Percentiles rank a stretch among this genome's conserved stretches.
phyloP scores from a whole-genome alignment of 768 basidiomycete species.

The Trametopsis cervina region DNA sequence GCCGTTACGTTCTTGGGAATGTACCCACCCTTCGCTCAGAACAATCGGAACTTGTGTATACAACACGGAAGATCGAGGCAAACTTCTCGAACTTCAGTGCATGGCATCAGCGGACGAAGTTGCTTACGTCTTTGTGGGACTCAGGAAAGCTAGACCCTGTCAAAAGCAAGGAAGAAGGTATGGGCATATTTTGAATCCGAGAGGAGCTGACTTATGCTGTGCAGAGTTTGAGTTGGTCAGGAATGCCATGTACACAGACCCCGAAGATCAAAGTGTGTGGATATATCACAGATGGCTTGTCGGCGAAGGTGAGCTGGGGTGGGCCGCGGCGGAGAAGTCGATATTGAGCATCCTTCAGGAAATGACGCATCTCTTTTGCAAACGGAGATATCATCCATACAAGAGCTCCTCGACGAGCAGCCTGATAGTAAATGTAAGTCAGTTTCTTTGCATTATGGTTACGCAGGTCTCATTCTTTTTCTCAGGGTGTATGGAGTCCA shows the following conservation, averaged over 20 bases:
- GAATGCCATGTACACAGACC: constrained; percentile 95
- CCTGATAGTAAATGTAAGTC: constrained; percentile 86
- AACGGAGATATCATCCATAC: constrained; percentile 72
- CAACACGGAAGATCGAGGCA: constrained; percentile 82
- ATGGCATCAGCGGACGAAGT: constrained; percentile 95
- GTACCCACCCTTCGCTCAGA: constrained; percentile 55
- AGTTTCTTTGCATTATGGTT: not conserved
- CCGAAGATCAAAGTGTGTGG: constrained; percentile 95
- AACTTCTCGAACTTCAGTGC: constrained; percentile 98
- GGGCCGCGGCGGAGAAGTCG: not conserved
- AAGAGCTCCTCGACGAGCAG: constrained; percentile 81
- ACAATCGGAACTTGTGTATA: constrained; percentile 75
- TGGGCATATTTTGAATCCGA: constrained; percentile 10
- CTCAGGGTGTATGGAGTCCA: constrained; percentile 90
- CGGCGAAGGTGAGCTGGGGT: constrained; percentile 50
- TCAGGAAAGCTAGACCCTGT: constrained; percentile 42
- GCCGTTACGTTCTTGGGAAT: constrained; percentile 73
- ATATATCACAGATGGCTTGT: constrained; percentile 98
- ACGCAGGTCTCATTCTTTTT: not conserved
- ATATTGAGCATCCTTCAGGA: constrained; percentile 32
- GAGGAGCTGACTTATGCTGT: not conserved
- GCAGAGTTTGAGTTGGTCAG: constrained; percentile 88
- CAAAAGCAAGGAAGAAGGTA: constrained; percentile 66
- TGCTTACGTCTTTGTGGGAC: constrained; percentile 62
- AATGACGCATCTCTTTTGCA: constrained; percentile 50